Base-by-base conservation (phyloP, 805 yeast genomes). In the Yamadazyma sp. region DNA sequence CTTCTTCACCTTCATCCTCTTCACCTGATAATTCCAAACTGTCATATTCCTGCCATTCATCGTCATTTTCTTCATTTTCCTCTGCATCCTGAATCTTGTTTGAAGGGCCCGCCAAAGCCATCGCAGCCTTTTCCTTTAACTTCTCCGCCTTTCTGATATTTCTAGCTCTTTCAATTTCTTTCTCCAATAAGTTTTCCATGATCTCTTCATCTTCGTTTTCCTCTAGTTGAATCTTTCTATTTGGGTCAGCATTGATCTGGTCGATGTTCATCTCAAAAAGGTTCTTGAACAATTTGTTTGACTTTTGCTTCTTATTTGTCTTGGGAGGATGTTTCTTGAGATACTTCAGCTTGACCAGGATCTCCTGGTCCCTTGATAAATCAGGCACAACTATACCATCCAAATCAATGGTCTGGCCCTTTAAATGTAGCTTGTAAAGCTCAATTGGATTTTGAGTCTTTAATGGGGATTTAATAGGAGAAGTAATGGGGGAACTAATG, bases 91-190 rank as follows among this genome's bases (percentile, higher is more conserved):
- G 16, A 20, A 22, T 13, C 6, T 15, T 12, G 11, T 12, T 27
- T 37, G 25, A 9, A 39, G 49, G 48, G 14, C 20, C 18, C n/a
- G 58, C 29, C 37, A 63, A 50, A 3, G 67, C 68, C 34, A 49
- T 37, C 28, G 58, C 60, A 5, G 62, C 77, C 51, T 45, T 63
- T 52, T 54, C 70, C 52, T 53, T 50, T 15, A 62, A 37, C 45
- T 62, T 65, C 43, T 73, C 77, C 39, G 61, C 57, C 45, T 62
- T 64, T 30, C 77, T 64, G 20, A 75, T 64, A 13, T 64, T 63
- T 35, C 67, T 55, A 11, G 63, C 74, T 46, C 80, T 64, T 40
- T 70, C 70, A 44, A 75, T 67, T 50, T 75, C 80, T 40, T 73
- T 64, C 45, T 75, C 76, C 46, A 78, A 60, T 28, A 69, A 55